Evolutionary conservation across 306 rosid species (phyloP), one percentile per base, ranked within the genome.

Genomic region (Medicago arabica): DNA sequence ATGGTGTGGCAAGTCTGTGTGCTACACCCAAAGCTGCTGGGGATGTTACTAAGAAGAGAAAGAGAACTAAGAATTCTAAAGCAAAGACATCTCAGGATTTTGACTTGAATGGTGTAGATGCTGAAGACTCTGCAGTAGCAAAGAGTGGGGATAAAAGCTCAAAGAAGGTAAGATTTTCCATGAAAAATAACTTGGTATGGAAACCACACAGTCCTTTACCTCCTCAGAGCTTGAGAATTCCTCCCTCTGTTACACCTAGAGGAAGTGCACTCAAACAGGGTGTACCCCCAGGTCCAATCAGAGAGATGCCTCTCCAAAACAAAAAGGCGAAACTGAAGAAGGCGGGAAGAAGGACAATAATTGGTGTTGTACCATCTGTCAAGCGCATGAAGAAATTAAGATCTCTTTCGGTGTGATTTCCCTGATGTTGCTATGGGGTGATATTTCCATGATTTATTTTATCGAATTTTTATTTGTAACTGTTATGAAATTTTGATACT

Each of bases 201-300:
- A 89, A 89, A 80, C 93, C 98, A 55, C 98, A 96, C 15, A 88
- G 39, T 83, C 99, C 99, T 63, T 84, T 96, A 75, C 99, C 99
- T 39, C 96, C 99, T 25, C 96, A 92, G 83, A 80, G 85, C 76
- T 77, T 96, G 88, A 90, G 99, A 67, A 55, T 96, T 73, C 99
- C 99, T 72, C 96, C 99, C 44, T 89, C 99, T 54, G 97, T 76
- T 51, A 90, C 98, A 15, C 99, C 99, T 23, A 87, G 98, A 85
- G 99, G 99, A 80, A 96, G 99, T 87, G 99, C 99, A 8, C 98
- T 96, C 54, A 96, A 96, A 87, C 88, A 92, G 91, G 99, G 99
- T 58, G 89, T 96, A 25, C 92, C 92, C 31, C 89, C 98, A 60
- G 99, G 99, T 73, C 99, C 99, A 76, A 79, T 96, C 61, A 80